phyloP scores from a whole-genome alignment of 176 grass and related monocot genomes.

The Neostapfia colusana region DNA sequence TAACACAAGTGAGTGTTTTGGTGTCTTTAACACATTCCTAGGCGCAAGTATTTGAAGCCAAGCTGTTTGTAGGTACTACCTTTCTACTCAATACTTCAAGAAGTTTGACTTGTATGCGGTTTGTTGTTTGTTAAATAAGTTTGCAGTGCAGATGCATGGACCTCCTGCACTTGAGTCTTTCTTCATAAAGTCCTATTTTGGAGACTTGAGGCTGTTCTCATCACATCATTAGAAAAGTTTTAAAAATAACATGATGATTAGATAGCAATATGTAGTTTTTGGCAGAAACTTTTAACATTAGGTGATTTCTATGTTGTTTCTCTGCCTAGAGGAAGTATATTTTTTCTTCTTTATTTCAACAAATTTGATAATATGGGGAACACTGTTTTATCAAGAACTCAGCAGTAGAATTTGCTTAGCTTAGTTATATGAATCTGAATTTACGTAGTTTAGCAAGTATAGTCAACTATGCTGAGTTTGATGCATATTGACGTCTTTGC shows the following conservation, averaged over 20 bases:
- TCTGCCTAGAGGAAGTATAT: background rate
- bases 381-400: background rate
- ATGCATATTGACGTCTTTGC: background rate
- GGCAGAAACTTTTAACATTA: background rate
- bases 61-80: slow-evolving; percentile 32
- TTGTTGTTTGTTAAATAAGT: slow-evolving; percentile 7
- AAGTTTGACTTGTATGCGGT: slow-evolving; percentile 9
- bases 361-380: background rate
- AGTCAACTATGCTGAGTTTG: background rate
- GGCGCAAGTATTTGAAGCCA: slow-evolving; percentile 18
- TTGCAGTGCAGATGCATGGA: background rate
- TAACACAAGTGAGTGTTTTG: slow-evolving; percentile 42
- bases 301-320: background rate
- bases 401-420: background rate
- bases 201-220: background rate
- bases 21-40: slow-evolving; percentile 5
- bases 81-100: slow-evolving; percentile 18
- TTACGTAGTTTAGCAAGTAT: background rate
- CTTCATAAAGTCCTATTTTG: background rate
- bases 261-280: background rate
- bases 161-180: background rate
- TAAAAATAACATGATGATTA: background rate
- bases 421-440: background rate
- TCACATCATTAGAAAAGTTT: slow-evolving; percentile 14
- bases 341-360: slow-evolving; percentile 3